Conservation (phyloP, 768 basidiomycete species). For the Hebeloma cylindrosporum region DNA sequence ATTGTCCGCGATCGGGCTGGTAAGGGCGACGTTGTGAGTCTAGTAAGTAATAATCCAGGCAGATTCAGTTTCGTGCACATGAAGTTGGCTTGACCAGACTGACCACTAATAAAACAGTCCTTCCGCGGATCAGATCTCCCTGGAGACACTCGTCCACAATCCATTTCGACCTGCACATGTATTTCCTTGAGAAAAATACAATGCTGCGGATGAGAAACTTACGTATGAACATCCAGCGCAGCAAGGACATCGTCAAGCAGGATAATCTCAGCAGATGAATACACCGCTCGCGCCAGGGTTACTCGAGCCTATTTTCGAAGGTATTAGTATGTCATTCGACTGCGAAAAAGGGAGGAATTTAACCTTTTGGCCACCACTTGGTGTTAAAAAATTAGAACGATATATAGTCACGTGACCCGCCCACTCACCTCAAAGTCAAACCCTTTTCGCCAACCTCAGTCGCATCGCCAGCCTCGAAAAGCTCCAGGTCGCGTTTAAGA, state of each 20-base stretch:
- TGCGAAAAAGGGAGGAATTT: neutral
- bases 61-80: neutral
- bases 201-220: conserved; percentile 5
- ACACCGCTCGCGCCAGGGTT: conserved; percentile 47
- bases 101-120: conserved; percentile 84
- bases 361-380: conserved; percentile 48
- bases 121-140: conserved; percentile 73
- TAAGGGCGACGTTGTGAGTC: conserved; percentile 55
- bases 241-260: conserved; percentile 75
- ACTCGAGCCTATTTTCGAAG: conserved; percentile 39
- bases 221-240: conserved; percentile 50
- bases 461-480: conserved; percentile 63
- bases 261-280: conserved; percentile 56
- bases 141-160: conserved; percentile 77
- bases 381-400: too few species aligned
- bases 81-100: too few species aligned
- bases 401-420: too few species aligned
- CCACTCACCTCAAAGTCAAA: too few species aligned
- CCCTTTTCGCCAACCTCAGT: conserved; percentile 76
- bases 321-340: neutral
- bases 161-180: conserved; percentile 65
- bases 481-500: conserved; percentile 65
- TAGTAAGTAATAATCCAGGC: conserved; percentile 12
- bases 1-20: conserved; percentile 51
- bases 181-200: neutral